Percentiles rank a stretch among this genome's conserved stretches.
phyloP scores from a whole-genome alignment of 225 moss, liverwort and hornwort species.

The Marchantia paleacea region DNA sequence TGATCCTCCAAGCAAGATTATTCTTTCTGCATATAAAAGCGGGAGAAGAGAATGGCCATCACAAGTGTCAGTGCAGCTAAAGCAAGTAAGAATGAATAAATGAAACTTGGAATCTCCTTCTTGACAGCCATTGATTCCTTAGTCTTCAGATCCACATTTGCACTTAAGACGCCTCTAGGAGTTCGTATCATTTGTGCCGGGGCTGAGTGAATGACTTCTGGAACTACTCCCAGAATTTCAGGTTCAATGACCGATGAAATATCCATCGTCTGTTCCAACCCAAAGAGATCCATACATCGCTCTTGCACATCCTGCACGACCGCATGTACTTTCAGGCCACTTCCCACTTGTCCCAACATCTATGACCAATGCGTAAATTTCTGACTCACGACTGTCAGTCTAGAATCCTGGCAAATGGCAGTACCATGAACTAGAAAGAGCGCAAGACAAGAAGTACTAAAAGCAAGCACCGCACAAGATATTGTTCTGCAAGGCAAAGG shows the following conservation, averaged over 20 bases:
- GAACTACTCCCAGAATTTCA: conserved; percentile 28
- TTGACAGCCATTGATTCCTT: neutral
- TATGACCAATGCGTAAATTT: neutral
- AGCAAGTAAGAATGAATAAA: conserved; percentile 10
- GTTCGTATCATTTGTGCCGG: neutral
- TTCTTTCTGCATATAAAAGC: conserved; percentile 4
- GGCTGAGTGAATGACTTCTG: neutral
- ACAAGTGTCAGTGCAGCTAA: conserved; percentile 31
- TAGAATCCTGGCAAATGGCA: neutral
- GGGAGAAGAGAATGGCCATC: conserved; percentile 28
- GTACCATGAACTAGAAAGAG: neutral
- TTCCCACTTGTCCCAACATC: neutral
- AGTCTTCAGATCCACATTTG: neutral
- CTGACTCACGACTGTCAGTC: neutral
- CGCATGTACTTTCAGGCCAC: neutral
- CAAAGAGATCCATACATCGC: conserved; percentile 65
- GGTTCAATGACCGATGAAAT: conserved; percentile 35
- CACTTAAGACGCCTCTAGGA: conserved; percentile 7
- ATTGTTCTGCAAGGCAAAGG: neutral
- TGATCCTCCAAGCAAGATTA: neutral
- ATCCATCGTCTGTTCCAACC: conserved; percentile 46
- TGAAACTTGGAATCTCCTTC: neutral
- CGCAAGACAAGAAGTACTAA: neutral
- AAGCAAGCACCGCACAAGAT: neutral
- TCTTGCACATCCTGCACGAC: conserved; percentile 80